Percentiles rank a stretch among this genome's conserved stretches.
These are phyloP conservation scores for Xerocomellus chrysenteron DNA, from an alignment of 768 basidiomycete species.

Conservation along the genomic window DNA sequence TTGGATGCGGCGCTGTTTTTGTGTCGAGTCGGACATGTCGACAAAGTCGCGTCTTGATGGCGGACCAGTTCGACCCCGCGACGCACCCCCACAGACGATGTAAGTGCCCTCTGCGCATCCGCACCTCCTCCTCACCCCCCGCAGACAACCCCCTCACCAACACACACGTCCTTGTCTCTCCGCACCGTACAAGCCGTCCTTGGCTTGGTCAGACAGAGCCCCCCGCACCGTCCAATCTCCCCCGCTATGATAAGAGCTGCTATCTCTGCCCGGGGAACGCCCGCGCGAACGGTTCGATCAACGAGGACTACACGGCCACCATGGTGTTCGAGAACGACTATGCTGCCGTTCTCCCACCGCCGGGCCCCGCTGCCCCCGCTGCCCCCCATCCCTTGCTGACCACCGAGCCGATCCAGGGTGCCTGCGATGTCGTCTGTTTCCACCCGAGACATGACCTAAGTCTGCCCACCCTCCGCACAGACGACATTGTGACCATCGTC, in stretches of 20 bases:
- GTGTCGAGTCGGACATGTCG: conserved; percentile 30
- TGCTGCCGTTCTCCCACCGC: conserved; percentile 69
- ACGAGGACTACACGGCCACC: conserved; percentile 66
- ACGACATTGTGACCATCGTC: conserved; percentile 65
- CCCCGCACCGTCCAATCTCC: conserved; percentile 50
- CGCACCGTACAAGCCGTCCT: conserved; percentile 86
- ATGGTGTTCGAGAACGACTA: conserved; percentile 82
- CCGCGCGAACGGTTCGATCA: conserved; percentile 68
- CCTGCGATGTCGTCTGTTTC: conserved; percentile 88
- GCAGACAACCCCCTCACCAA: conserved; percentile 79
- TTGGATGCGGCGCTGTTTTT: conserved; percentile 52
- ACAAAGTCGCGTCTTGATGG: conserved; percentile 10
- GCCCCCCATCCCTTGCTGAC: conserved; percentile 60
- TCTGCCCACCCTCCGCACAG: conserved; percentile 58
- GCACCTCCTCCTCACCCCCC: conserved; percentile 1
- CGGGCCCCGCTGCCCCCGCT: conserved; percentile 51
- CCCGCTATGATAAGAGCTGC: conserved; percentile 67
- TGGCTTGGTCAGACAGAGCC: conserved; percentile 88
- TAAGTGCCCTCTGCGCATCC: conserved; percentile 33
- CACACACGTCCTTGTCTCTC: conserved; percentile 80
- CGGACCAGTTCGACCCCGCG: conserved; percentile 52
- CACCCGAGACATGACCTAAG: conserved; percentile 86
- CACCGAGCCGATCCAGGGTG: conserved; percentile 69
- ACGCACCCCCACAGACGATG: conserved; percentile 71
- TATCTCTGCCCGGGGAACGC: conserved; percentile 88